Evolutionary conservation across 306 rosid species (phyloP).

Genomic region (Trifolium subterraneum): DNA sequence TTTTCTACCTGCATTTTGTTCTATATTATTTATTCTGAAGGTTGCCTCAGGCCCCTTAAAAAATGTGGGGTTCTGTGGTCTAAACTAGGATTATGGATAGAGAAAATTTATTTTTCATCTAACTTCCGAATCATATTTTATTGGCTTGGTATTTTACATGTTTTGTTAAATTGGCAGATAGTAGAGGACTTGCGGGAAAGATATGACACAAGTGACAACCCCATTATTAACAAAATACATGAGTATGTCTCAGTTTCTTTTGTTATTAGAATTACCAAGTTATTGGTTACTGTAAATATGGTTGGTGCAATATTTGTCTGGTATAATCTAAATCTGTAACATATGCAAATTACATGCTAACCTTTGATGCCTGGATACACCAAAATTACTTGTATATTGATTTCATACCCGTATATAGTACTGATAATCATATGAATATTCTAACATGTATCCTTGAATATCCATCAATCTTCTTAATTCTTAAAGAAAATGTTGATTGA

Average conservation of each 20-base stretch:
- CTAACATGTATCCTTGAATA: constrained; percentile 2
- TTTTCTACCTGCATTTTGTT: constrained; percentile 8
- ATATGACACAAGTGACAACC: constrained; percentile 80
- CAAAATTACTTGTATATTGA: not conserved
- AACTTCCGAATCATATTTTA: constrained; percentile 32
- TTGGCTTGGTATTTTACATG: constrained; percentile 32
- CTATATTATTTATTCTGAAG: constrained; percentile 24
- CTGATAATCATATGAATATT: not conserved
- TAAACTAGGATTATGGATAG: constrained; percentile 7
- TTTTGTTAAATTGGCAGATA: constrained; percentile 68
- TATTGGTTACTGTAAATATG: constrained; percentile 15
- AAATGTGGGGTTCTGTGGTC: constrained; percentile 13
- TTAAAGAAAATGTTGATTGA: not conserved
- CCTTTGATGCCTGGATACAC: not conserved
- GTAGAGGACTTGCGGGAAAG: constrained; percentile 81
- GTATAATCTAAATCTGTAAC: constrained; percentile 21
- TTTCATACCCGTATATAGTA: not conserved
- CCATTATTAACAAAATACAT: constrained; percentile 82
- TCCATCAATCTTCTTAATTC: not conserved
- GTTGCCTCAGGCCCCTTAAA: constrained; percentile 20
- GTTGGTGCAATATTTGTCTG: constrained; percentile 30
- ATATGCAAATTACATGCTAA: constrained; percentile 36
- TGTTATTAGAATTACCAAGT: constrained; percentile 27
- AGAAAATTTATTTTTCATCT: not conserved
- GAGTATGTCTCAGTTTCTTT: constrained; percentile 59